A percentile compares a stretch with the other conserved stretches of the same genome.
These are phyloP conservation scores for Neofusicoccum parvum DNA, from an alignment of 2,329 filamentous ascomycete species.

Conservation along the genomic window DNA sequence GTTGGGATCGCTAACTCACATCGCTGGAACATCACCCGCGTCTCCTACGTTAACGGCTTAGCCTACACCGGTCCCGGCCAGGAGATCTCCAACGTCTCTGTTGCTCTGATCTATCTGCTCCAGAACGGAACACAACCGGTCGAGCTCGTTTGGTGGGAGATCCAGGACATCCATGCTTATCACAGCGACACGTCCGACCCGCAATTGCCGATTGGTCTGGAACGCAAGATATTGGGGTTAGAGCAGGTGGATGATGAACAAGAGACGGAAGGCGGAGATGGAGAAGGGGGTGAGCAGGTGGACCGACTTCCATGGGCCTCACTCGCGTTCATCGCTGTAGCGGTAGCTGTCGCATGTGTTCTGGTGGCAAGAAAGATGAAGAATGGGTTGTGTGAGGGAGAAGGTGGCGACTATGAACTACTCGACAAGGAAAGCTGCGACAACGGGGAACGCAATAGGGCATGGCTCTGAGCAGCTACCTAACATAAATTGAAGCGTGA, in stretches of 20 bases:
- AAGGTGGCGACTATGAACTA: no score
- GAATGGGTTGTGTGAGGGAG: background rate
- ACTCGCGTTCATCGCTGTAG: background rate
- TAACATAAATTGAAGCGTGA: no score
- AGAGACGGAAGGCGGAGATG: background rate
- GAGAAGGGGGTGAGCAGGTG: no score
- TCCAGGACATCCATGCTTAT: background rate
- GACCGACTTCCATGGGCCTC: background rate
- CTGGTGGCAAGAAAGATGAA: background rate
- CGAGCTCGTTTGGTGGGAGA: slow-evolving; percentile 14
- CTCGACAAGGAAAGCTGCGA: background rate
- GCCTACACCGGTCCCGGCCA: background rate
- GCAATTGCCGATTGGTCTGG: background rate
- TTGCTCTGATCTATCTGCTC: background rate
- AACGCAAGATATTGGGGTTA: background rate
- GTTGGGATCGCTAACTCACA: background rate
- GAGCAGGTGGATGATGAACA: background rate
- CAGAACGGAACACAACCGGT: background rate
- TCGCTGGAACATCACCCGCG: slow-evolving; percentile 7
- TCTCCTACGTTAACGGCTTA: slow-evolving; percentile 13
- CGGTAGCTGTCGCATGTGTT: background rate
- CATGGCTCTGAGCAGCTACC: no score
- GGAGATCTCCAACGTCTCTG: background rate
- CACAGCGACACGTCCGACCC: background rate
- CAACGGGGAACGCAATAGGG: background rate